A percentile compares a stretch with the other conserved stretches of the same genome.
phyloP scores from a whole-genome alignment of 2,329 filamentous ascomycete genomes.

The Xylariaceae sp. region DNA sequence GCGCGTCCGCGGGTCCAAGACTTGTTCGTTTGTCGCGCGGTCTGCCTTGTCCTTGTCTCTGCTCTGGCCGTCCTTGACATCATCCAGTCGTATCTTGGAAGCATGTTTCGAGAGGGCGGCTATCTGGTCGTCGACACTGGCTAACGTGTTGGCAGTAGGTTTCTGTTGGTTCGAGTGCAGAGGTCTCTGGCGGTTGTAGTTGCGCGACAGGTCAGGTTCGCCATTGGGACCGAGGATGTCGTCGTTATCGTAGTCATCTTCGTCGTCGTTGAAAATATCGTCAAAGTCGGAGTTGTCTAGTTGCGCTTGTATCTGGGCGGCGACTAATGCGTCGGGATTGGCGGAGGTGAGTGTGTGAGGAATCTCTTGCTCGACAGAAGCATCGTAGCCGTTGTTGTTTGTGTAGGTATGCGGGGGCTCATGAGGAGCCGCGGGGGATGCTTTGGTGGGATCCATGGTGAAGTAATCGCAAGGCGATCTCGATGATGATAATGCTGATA shows the following conservation, averaged over 20 bases:
- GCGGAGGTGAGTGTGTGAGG: conserved; percentile 29
- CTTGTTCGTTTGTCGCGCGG: conserved; percentile 88
- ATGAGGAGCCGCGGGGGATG: conserved; percentile 38
- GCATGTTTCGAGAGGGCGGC: conserved; percentile 80
- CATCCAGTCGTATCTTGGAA: conserved; percentile 75
- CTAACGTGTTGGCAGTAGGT: conserved; percentile 70
- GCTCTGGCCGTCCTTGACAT: conserved; percentile 48
- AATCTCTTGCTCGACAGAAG: conserved; percentile 32
- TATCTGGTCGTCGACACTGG: conserved; percentile 82
- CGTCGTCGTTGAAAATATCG: conserved; percentile 41
- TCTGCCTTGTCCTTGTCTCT: conserved; percentile 82
- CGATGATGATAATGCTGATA: neutral
- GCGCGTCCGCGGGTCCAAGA: conserved; percentile 85
- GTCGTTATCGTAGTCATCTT: conserved; percentile 32
- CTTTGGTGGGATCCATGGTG: conserved; percentile 20
- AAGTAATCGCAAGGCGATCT: neutral
- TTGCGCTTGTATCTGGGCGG: conserved; percentile 8
- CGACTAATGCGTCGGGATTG: neutral
- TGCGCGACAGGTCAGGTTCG: conserved; percentile 70
- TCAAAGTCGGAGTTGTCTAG: conserved; percentile 36
- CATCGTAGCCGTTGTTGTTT: conserved; percentile 41
- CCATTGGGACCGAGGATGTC: conserved; percentile 44
- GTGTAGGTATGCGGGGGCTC: conserved; percentile 43
- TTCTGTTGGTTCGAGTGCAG: conserved; percentile 71
- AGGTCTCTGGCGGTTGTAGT: conserved; percentile 78